Percentiles rank a stretch among this genome's conserved stretches.
phyloP scores from a whole-genome alignment of 129 eudicot genomes.

The Lactuca sativa region DNA sequence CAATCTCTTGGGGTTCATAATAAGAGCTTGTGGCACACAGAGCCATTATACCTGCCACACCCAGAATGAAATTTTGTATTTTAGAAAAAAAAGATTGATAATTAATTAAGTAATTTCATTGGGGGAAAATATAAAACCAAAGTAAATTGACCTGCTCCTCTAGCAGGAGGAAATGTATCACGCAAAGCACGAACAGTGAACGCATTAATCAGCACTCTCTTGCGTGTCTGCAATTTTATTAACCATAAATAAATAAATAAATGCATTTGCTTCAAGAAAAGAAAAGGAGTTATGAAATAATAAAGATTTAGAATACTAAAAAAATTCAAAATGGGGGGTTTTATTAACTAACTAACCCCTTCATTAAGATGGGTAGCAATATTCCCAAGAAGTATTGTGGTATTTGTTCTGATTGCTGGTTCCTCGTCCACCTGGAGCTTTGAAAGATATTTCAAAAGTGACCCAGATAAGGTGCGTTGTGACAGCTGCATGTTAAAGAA shows the following conservation, averaged over 20 bases:
- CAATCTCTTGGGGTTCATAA: slow-evolving; percentile 88
- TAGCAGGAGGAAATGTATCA: slow-evolving; percentile 92
- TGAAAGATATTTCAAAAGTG: slow-evolving; percentile 89
- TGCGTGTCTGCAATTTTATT: slow-evolving; percentile 65
- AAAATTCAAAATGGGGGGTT: slow-evolving; percentile 4
- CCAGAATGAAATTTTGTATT: not conserved
- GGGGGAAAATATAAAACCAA: not conserved
- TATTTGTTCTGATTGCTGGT: slow-evolving; percentile 95
- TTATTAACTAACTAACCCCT: slow-evolving; percentile 59
- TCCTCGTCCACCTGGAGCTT: slow-evolving; percentile 99
- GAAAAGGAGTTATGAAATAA: not conserved
- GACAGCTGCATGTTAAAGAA: slow-evolving; percentile 64
- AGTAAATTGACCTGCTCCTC: slow-evolving; percentile 83
- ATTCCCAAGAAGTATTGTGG: slow-evolving; percentile 95
- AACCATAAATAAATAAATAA: not conserved
- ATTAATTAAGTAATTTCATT: not conserved
- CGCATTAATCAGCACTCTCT: slow-evolving; percentile 94
- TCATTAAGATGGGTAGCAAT: slow-evolving; percentile 93
- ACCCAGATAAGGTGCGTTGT: slow-evolving; percentile 88
- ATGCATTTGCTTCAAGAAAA: slow-evolving; percentile 7
- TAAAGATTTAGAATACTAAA: too few relatives aligned
- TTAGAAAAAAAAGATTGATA: not conserved
- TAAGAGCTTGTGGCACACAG: slow-evolving; percentile 82
- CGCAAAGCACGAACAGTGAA: slow-evolving; percentile 97
- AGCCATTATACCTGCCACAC: slow-evolving; percentile 87